Conservation (phyloP, 768 basidiomycete genomes). For the Naganishia antarctica region DNA sequence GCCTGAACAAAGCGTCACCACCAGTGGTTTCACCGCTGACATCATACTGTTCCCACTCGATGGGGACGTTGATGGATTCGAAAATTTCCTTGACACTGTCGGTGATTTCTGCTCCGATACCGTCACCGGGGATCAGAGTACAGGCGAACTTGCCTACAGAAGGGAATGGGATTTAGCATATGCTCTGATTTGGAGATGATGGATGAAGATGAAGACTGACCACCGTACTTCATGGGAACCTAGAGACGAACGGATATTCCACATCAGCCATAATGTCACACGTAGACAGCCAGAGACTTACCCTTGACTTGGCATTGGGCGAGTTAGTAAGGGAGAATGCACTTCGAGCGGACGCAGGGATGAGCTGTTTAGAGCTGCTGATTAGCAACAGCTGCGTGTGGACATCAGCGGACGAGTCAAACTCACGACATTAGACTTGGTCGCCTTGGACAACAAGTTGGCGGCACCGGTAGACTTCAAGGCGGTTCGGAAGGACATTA, state of each 20-base stretch:
- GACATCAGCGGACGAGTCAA: background rate
- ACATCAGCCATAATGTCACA: too few species aligned
- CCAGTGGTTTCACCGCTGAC: slow-evolving; percentile 92
- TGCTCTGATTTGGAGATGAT: too few species aligned
- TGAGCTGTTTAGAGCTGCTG: background rate
- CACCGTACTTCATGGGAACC: slow-evolving; percentile 48
- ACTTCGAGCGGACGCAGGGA: slow-evolving; percentile 18
- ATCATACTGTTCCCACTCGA: slow-evolving; percentile 98
- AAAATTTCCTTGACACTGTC: slow-evolving; percentile 99
- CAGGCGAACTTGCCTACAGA: slow-evolving; percentile 7
- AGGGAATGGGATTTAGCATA: background rate
- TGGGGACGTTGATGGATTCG: slow-evolving; percentile 92
- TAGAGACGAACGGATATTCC: too few species aligned
- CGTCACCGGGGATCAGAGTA: slow-evolving; percentile 95
- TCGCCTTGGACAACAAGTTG: slow-evolving; percentile 23
- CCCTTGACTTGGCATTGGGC: slow-evolving; percentile 20
- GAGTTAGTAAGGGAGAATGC: slow-evolving; percentile 18
- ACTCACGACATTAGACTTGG: slow-evolving; percentile 26
- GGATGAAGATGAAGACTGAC: slow-evolving; percentile 54
- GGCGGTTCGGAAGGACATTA: slow-evolving; percentile 33
- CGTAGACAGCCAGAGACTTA: background rate
- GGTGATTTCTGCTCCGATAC: slow-evolving; percentile 93
- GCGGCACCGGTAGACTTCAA: slow-evolving; percentile 28
- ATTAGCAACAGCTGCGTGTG: background rate
- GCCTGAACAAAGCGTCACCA: slow-evolving; percentile 90